These are phyloP conservation scores for Arthrobotrys iridis DNA, from an alignment of 2,329 filamentous ascomycete species.

Conservation along the genomic window DNA sequence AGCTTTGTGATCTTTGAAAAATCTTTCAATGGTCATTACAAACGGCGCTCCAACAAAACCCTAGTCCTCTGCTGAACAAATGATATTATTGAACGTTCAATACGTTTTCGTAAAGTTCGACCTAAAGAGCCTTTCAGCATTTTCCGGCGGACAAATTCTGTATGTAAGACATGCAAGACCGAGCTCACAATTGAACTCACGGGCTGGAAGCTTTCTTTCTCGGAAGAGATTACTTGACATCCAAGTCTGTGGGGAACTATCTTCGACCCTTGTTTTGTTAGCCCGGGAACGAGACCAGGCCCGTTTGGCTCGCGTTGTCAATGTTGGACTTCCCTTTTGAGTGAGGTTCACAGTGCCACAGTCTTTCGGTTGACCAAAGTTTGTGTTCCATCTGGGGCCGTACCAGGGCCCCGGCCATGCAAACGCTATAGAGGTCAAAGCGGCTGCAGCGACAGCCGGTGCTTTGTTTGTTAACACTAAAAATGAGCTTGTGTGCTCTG, in stretches of 20 bases:
- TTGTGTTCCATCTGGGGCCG: background rate
- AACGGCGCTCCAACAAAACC: too few species aligned
- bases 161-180: background rate
- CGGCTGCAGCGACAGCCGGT: background rate
- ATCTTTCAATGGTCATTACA: too few species aligned
- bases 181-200: background rate
- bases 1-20: too few species aligned
- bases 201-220: too few species aligned
- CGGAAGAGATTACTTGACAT: too few species aligned
- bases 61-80: background rate
- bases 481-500: too few species aligned
- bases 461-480: too few species aligned
- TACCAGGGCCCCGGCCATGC: background rate
- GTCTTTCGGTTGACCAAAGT: constrained; percentile 1
- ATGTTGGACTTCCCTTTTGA: constrained; percentile 3
- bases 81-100: background rate
- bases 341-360: background rate
- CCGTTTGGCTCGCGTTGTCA: too few species aligned
- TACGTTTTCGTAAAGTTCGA: background rate
- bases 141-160: background rate
- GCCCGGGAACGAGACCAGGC: too few species aligned
- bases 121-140: background rate
- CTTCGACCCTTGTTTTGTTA: too few species aligned
- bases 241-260: too few species aligned
- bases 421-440: background rate